A percentile compares a stretch with the other conserved stretches of the same genome.
Conservation (phyloP, 257 asterid genomes). For the Cynanchum wilfordii region DNA sequence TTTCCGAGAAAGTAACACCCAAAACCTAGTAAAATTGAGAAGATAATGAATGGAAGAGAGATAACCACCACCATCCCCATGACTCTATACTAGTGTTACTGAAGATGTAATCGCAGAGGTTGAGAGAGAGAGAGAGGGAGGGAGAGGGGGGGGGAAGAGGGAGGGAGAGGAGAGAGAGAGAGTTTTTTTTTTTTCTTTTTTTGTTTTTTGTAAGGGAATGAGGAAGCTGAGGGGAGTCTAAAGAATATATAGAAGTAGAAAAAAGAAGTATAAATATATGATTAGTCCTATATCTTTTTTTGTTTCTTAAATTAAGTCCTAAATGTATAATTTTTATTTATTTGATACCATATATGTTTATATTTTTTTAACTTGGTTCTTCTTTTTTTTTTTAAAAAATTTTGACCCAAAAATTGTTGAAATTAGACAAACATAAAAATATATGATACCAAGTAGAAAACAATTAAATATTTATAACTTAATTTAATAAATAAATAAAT, state of each 20-base stretch:
- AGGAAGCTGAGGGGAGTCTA: not conserved
- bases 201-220: not conserved
- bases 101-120: not conserved
- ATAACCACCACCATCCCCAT: conserved; percentile 90
- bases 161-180: not conserved
- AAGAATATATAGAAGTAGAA: not conserved
- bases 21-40: conserved; percentile 63
- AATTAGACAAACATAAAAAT: no score
- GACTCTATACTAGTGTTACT: not conserved
- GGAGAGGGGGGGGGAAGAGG: not conserved
- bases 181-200: not conserved
- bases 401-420: no score
- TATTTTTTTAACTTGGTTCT: no score
- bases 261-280: no score
- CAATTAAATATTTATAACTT: no score
- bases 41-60: conserved; percentile 69
- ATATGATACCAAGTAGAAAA: no score
- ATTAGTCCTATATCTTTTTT: no score
- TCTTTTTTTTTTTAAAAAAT: no score
- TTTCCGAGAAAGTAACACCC: conserved; percentile 82
- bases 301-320: no score
- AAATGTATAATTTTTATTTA: no score
- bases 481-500: no score
- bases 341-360: no score
- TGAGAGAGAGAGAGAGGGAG: not conserved